phyloP scores from a whole-genome alignment of 2,329 filamentous ascomycete species.

The Dactylellina drechsleri region DNA sequence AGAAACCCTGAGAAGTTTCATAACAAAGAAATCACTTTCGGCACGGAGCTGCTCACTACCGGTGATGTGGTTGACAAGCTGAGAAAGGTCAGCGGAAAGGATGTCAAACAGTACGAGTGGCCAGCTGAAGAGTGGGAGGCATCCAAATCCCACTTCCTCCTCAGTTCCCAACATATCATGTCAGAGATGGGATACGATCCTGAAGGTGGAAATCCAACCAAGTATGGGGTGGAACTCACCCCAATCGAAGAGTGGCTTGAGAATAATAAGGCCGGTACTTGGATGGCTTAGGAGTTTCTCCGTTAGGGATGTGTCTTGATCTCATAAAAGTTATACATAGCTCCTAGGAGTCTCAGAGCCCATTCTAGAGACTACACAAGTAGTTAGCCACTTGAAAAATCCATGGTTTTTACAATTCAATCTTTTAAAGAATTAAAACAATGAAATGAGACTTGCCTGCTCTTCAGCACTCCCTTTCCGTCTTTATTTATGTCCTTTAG shows the following conservation, averaged over 20 bases:
- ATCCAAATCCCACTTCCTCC: slow-evolving; percentile 33
- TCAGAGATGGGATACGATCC: slow-evolving; percentile 34
- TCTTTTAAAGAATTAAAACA: too few species aligned
- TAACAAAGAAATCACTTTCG: slow-evolving; percentile 46
- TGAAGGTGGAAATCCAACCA: slow-evolving; percentile 27
- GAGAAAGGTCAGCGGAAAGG: slow-evolving; percentile 36
- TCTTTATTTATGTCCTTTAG: too few species aligned
- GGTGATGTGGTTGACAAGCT: slow-evolving; percentile 34
- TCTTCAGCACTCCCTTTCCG: too few species aligned
- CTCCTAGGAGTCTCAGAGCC: too few species aligned
- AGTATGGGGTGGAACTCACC: slow-evolving; percentile 32
- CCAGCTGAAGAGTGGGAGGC: slow-evolving; percentile 43
- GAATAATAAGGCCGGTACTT: slow-evolving; percentile 38
- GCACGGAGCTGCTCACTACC: slow-evolving; percentile 26
- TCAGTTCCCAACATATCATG: slow-evolving; percentile 17
- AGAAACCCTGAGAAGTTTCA: slow-evolving; percentile 29
- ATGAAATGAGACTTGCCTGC: too few species aligned
- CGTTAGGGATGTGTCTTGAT: background rate
- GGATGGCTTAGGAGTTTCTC: slow-evolving; percentile 19
- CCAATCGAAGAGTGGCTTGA: slow-evolving; percentile 45
- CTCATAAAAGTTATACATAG: too few species aligned
- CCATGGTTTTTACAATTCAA: too few species aligned
- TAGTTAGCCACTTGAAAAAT: too few species aligned
- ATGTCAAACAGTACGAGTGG: slow-evolving; percentile 44
- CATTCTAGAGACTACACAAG: too few species aligned